phyloP scores from a whole-genome alignment of 1,284 basidiomycete genomes.

The Stereum hirsutum region DNA sequence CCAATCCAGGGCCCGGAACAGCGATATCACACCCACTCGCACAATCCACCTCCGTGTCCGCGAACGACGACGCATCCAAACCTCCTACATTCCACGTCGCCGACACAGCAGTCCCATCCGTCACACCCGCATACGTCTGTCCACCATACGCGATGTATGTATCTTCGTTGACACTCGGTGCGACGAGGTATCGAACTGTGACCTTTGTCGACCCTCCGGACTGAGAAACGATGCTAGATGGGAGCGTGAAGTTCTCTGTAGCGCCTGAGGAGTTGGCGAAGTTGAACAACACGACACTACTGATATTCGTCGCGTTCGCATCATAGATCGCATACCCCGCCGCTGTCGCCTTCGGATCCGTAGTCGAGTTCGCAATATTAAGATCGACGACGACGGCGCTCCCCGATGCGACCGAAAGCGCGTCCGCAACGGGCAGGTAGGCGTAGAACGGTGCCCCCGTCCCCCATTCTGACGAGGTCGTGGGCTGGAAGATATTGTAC shows the following conservation, averaged over 20 bases:
- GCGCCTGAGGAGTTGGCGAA: background rate
- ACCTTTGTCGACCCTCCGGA: background rate
- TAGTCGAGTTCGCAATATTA: background rate
- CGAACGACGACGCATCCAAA: background rate
- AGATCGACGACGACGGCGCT: background rate
- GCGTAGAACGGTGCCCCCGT: background rate
- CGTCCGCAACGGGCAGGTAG: background rate
- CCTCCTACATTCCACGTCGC: background rate
- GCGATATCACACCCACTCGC: background rate
- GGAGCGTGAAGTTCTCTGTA: background rate
- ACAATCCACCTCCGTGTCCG: background rate
- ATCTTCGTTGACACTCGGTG: background rate
- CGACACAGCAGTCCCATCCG: background rate
- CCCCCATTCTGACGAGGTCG: constrained; percentile 5
- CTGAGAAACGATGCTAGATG: background rate
- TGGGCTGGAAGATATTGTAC: constrained; percentile 16
- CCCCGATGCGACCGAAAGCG: background rate
- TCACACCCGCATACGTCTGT: background rate
- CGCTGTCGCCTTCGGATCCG: background rate
- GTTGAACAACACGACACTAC: background rate
- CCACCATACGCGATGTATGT: background rate
- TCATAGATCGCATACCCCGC: background rate
- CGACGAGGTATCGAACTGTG: background rate
- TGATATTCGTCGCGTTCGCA: no score
- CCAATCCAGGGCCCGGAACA: background rate